Evolutionary conservation across 768 basidiomycete species (phyloP), one percentile per base, ranked within the genome.

Genomic region (Cubamyces lactineus): DNA sequence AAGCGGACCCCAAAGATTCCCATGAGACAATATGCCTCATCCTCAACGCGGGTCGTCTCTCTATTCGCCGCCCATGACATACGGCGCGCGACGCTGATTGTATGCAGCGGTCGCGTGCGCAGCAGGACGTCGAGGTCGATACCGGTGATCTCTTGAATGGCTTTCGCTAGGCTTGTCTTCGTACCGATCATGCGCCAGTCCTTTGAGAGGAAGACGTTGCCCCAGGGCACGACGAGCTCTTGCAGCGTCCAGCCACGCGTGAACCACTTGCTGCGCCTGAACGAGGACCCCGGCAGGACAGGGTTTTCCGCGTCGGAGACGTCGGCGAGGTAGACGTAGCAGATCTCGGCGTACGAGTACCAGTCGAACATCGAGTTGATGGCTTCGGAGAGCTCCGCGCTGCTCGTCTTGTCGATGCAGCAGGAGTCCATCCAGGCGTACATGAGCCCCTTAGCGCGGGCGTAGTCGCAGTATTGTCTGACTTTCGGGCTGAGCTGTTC

Each of bases 1-100:
- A 61, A 55, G 12, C 42, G 54, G 47, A 61, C 34, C 12, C 30
- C 47, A 26, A 61, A 61, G 46, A 61, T 55, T 7, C 60, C 60
- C 39, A 61, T 28, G 12, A 61, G 53, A 24, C 46, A 48, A 30
- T 61, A 61, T 12, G 60, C 60, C 24, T 43, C n/a, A 45, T 61
- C 60, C 26, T 61, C 60, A 1, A 19, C 53, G 5, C 53, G 47
- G 13, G 60, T 55, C 8, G 51, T 53, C 16, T 17, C 24, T 24
- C 39, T 40, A 17, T 7, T n/a, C 48, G 26, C 49, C 39, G 26
- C 48, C 57, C 39, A 41, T 17, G 34, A 42, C 24, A 52, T 52
- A 5, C 51, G 17, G 9, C 51, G 51, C 9, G 51, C 51, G 7
- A 52, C 51, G 19, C 51, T 52, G 51, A 52, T 13, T 13, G 51